Evolutionary conservation across 2,329 filamentous ascomycete species (phyloP).

Genomic region (Atkinsonella hypoxylon): DNA sequence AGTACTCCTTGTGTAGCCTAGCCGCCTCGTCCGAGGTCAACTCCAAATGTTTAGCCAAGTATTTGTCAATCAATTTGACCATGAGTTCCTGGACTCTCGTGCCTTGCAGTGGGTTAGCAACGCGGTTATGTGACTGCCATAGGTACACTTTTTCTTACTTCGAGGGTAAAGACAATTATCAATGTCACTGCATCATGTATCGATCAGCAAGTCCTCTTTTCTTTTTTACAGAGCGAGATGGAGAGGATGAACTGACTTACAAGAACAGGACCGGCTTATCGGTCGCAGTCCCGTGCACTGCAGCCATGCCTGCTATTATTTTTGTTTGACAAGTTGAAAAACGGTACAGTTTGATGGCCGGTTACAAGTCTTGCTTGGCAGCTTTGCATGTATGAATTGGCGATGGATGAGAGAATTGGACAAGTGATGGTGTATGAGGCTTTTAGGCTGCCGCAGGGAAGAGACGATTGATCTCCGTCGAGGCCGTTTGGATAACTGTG

Average conservation of each 20-base stretch:
- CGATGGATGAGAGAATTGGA: background rate
- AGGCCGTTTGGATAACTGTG: background rate
- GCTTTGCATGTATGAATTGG: background rate
- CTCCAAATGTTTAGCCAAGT: constrained; percentile 57
- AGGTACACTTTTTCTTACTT: constrained; percentile 38
- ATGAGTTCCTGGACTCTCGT: constrained; percentile 80
- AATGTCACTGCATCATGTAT: constrained; percentile 61
- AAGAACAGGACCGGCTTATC: constrained; percentile 32
- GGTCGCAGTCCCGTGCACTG: constrained; percentile 21
- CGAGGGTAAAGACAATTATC: constrained; percentile 95
- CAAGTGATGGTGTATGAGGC: background rate
- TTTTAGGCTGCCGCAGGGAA: background rate
- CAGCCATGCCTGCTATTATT: constrained; percentile 15
- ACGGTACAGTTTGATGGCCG: background rate
- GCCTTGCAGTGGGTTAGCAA: constrained; percentile 28
- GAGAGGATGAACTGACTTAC: constrained; percentile 13
- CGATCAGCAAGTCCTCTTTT: background rate
- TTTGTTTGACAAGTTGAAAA: constrained; percentile 8
- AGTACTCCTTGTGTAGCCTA: constrained; percentile 81
- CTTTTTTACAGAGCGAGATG: background rate
- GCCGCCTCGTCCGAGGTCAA: constrained; percentile 68
- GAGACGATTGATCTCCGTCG: background rate
- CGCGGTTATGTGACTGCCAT: background rate
- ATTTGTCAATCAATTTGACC: constrained; percentile 63
- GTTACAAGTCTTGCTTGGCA: background rate